These are phyloP conservation scores for Thalassiosira mediterranea DNA, from an alignment of 352 stramenopile species.

Conservation along the genomic window DNA sequence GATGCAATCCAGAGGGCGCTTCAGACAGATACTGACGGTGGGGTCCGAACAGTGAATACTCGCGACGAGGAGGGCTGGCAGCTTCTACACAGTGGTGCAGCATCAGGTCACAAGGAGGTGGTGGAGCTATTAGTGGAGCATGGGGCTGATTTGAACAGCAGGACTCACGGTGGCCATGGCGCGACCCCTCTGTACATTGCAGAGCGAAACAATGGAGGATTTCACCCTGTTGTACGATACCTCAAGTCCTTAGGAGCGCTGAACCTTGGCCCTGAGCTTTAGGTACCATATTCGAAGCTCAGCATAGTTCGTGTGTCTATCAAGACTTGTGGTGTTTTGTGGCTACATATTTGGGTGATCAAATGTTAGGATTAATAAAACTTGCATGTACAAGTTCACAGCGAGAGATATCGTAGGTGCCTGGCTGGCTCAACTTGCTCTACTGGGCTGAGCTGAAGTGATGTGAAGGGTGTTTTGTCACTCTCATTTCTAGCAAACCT, in stretches of 20 bases:
- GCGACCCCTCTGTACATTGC: constrained; percentile 61
- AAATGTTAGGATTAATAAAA: too few relatives aligned
- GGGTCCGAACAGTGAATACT: constrained; percentile 15
- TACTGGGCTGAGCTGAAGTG: too few relatives aligned
- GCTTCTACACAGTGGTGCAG: constrained; percentile 63
- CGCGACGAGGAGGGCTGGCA: constrained; percentile 70
- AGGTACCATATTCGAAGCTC: too few relatives aligned
- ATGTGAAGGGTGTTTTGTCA: too few relatives aligned
- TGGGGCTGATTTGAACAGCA: constrained; percentile 61
- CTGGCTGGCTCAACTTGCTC: too few relatives aligned
- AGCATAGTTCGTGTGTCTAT: too few relatives aligned
- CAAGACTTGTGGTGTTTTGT: too few relatives aligned
- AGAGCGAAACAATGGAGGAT: constrained; percentile 32
- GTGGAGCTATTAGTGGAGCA: constrained; percentile 66
- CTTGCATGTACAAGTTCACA: too few relatives aligned
- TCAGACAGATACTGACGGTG: constrained; percentile 9
- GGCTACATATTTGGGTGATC: too few relatives aligned
- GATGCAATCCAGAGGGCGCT: constrained; percentile 21
- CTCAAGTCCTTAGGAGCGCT: constrained; percentile 56
- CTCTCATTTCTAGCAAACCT: too few relatives aligned
- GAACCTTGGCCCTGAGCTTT: constrained; percentile 50
- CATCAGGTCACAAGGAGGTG: constrained; percentile 54
- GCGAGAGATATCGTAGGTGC: too few relatives aligned
- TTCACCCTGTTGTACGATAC: constrained; percentile 52
- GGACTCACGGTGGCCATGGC: constrained; percentile 57